Base-by-base conservation (phyloP, 441 rosid species). In the Gossypium aridum region DNA sequence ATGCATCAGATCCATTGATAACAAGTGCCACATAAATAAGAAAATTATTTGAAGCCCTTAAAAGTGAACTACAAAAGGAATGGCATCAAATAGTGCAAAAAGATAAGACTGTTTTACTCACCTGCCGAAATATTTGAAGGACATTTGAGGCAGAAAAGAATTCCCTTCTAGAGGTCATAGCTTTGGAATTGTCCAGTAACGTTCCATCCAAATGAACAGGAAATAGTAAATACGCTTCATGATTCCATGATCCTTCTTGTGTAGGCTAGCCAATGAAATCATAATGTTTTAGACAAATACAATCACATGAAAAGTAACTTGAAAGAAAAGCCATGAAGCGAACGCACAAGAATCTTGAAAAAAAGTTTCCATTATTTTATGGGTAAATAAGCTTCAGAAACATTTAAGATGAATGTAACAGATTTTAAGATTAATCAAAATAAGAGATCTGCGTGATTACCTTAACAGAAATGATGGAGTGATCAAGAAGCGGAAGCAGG, bases 191-290 rank as follows among this genome's bases (percentile, higher is more conserved):
- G 84, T 96, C 99, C 63, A 96, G 83, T 77, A 96, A 85, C 61
- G 98, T 96, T 67, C 99, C 99, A 84, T 91, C 97, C 85, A 92
- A 78, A 81, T 93, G 99, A 79, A 92, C 98, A 13, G 99, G 99
- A 86, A 96, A 96, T 53, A 96, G 84, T 84, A 96, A 82, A 84
- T 92, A 96, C 64, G 99, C 98, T 83, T 96, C 99, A 65, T 96
- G 97, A 67, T 82, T 94, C 91, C 87, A 78, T 47, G 88, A 76
- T 80, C 88, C 90, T 81, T 88, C 96, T 88, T 87, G 92, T 26
- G 85, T 81, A 73, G 83, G 85, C 99, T 96, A 76, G 71, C 60
- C 80, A 82, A 80, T 43, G 14, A 66, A 55, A 72, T 16, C n/a
- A 72, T 14, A 59, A 26, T 5, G 45, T 7, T 65, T 67, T 14